Percentiles rank a stretch among this genome's conserved stretches.
Conservation (phyloP, 2,329 filamentous ascomycete species). For the Pleomassaria siparia region DNA sequence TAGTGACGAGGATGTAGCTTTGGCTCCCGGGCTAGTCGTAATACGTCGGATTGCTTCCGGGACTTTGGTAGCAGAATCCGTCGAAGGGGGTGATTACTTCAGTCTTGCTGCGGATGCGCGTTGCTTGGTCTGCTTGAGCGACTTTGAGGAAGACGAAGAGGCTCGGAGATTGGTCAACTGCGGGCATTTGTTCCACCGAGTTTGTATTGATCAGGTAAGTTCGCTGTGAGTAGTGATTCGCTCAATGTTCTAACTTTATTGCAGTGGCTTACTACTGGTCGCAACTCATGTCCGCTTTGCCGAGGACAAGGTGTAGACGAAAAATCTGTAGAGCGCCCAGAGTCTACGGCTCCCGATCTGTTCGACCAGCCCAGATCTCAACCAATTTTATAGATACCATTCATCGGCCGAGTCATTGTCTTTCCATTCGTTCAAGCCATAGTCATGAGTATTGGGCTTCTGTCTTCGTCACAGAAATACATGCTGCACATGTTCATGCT, state of each 20-base stretch:
- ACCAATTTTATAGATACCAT: conserved; percentile 1
- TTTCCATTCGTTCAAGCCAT: conserved; percentile 2
- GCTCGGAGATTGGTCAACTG: conserved; percentile 64
- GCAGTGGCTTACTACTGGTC: conserved; percentile 68
- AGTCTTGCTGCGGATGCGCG: conserved; percentile 49
- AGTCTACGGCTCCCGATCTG: conserved; percentile 6
- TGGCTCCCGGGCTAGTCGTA: conserved; percentile 62
- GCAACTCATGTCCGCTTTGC: conserved; percentile 65
- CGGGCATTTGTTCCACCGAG: conserved; percentile 66
- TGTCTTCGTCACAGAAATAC: neutral
- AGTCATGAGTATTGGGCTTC: neutral
- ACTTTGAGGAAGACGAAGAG: conserved; percentile 65
- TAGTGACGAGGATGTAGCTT: conserved; percentile 63
- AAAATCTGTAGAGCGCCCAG: conserved; percentile 29
- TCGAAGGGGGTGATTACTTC: conserved; percentile 40
- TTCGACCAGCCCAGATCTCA: neutral
- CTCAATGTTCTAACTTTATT: neutral
- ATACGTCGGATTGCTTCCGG: conserved; percentile 47
- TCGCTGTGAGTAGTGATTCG: too few relatives aligned
- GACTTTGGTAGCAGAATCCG: conserved; percentile 51
- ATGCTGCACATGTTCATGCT: neutral
- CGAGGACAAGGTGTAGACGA: conserved; percentile 61
- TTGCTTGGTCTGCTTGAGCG: conserved; percentile 67
- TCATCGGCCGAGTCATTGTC: neutral
- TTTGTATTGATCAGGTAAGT: conserved; percentile 69